These are phyloP conservation scores for Lecanicillium sp. DNA, from an alignment of 2,329 filamentous ascomycete species.

Conservation along the genomic window DNA sequence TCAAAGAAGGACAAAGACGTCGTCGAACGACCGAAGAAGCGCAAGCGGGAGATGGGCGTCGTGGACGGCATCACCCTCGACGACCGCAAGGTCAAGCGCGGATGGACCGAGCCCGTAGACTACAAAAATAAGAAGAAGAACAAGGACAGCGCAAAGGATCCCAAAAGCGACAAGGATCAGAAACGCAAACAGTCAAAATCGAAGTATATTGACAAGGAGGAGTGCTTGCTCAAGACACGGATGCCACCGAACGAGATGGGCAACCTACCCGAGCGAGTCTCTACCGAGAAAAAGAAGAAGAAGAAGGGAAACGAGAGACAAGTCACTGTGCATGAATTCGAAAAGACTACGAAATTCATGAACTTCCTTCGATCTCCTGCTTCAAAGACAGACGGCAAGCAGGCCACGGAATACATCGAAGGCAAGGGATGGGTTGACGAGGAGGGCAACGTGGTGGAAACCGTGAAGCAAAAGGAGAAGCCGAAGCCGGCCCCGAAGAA, in stretches of 20 bases:
- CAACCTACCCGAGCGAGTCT: slow-evolving; percentile 35
- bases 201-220: slow-evolving; percentile 73
- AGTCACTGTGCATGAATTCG: slow-evolving; percentile 80
- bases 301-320: slow-evolving; percentile 46
- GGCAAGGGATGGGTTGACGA: slow-evolving; percentile 85
- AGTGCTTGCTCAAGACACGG: slow-evolving; percentile 79
- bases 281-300: slow-evolving; percentile 53
- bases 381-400: slow-evolving; percentile 28
- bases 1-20: slow-evolving; percentile 23
- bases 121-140: slow-evolving; percentile 42
- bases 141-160: slow-evolving; percentile 32
- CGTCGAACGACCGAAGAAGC: slow-evolving; percentile 33
- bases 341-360: slow-evolving; percentile 75
- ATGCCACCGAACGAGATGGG: slow-evolving; percentile 48
- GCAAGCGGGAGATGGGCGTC: slow-evolving; percentile 46
- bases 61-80: slow-evolving; percentile 64
- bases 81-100: slow-evolving; percentile 76
- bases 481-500: slow-evolving; percentile 24
- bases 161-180: slow-evolving; percentile 47
- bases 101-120: slow-evolving; percentile 70
- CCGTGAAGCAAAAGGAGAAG: slow-evolving; percentile 32
- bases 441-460: slow-evolving; percentile 68
- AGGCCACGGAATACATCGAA: slow-evolving; percentile 62
- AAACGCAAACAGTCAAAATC: slow-evolving; percentile 59
- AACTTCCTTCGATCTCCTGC: slow-evolving; percentile 62